These are phyloP conservation scores for Bretschneidera sinensis DNA, from an alignment of 345 rosid genomes.

Conservation along the genomic window DNA sequence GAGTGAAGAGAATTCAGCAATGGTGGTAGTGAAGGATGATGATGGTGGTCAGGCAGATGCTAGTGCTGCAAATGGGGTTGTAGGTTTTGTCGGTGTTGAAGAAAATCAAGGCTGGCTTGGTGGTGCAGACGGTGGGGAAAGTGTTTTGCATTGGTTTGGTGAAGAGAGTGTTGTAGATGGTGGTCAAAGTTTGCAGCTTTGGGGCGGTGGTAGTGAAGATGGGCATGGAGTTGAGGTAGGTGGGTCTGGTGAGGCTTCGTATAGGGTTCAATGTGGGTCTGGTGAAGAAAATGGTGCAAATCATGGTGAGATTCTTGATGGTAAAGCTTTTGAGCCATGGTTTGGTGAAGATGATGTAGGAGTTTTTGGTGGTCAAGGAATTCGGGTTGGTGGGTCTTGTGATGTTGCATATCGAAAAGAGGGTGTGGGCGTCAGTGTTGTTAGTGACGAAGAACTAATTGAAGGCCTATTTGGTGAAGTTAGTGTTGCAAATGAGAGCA, in stretches of 20 bases:
- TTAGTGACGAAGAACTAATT: slow-evolving; percentile 13
- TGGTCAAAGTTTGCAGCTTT: slow-evolving; percentile 19
- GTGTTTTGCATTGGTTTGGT: slow-evolving; percentile 18
- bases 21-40: neutral
- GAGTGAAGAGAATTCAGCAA: neutral
- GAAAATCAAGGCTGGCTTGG: slow-evolving; percentile 17
- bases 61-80: slow-evolving; percentile 1
- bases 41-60: neutral
- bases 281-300: slow-evolving; percentile 8
- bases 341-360: slow-evolving; percentile 16
- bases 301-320: slow-evolving; percentile 1
- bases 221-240: slow-evolving; percentile 9
- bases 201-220: slow-evolving; percentile 15
- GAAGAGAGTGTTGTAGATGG: slow-evolving; percentile 17
- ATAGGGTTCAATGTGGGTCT: slow-evolving; percentile 4
- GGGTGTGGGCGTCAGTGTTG: no score
- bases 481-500: slow-evolving; percentile 9
- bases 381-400: slow-evolving; percentile 15
- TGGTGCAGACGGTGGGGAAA: slow-evolving; percentile 15
- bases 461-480: slow-evolving; percentile 20
- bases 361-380: slow-evolving; percentile 10
- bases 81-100: slow-evolving; percentile 4
- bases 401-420: slow-evolving; percentile 10
- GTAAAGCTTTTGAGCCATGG: slow-evolving; percentile 3
- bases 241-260: slow-evolving; percentile 8